These are phyloP conservation scores for Tuber aestivum DNA, from an alignment of 495 filamentous ascomycete species.

Conservation along the genomic window DNA sequence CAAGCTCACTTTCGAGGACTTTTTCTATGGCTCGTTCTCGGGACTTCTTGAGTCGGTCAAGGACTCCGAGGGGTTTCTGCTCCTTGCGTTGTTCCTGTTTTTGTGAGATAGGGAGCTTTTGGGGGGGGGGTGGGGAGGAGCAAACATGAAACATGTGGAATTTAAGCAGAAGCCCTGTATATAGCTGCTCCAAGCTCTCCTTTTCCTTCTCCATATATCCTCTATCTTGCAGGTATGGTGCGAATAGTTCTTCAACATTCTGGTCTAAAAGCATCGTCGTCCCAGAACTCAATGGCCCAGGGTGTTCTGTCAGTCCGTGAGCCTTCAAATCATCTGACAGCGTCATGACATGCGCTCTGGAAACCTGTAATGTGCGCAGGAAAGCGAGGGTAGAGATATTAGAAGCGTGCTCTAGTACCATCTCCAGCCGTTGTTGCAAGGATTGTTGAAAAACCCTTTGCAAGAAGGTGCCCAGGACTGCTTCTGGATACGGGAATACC, in stretches of 20 bases:
- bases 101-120: slow-evolving; percentile 27
- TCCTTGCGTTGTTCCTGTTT: slow-evolving; percentile 44
- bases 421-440: slow-evolving; percentile 88
- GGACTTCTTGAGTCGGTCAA: slow-evolving; percentile 42
- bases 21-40: slow-evolving; percentile 41
- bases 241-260: slow-evolving; percentile 92
- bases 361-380: slow-evolving; percentile 81
- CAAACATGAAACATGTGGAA: slow-evolving; percentile 77
- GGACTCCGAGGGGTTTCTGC: slow-evolving; percentile 39
- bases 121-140: slow-evolving; percentile 19
- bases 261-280: slow-evolving; percentile 83
- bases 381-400: slow-evolving; percentile 87
- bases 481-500: slow-evolving; percentile 93
- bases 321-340: slow-evolving; percentile 88
- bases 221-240: slow-evolving; percentile 91
- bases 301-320: slow-evolving; percentile 91
- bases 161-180: slow-evolving; percentile 87
- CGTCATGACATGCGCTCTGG: slow-evolving; percentile 73
- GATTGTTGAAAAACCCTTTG: slow-evolving; percentile 97
- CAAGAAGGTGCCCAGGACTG: slow-evolving; percentile 82
- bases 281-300: slow-evolving; percentile 80
- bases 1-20: slow-evolving; percentile 42
- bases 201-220: slow-evolving; percentile 95
- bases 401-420: slow-evolving; percentile 91
- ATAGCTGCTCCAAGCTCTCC: slow-evolving; percentile 81